phyloP scores from a whole-genome alignment of 208 protist genomes.

The Crithidia thermophila region DNA sequence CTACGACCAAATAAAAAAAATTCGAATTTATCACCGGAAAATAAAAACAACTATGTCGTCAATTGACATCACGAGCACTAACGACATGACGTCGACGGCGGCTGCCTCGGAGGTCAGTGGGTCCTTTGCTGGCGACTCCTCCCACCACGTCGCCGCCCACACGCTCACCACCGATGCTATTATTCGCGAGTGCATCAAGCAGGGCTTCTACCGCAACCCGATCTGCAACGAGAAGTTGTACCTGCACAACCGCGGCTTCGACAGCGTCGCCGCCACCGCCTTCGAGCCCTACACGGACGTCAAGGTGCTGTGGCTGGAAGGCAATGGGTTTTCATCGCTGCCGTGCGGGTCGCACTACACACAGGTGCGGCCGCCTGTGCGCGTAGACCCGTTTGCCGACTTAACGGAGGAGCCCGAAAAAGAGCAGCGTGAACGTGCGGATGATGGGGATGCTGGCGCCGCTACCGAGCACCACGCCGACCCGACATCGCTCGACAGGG shows the following conservation, averaged over 20 bases:
- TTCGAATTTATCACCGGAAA: not conserved
- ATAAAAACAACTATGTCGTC: slow-evolving; percentile 31
- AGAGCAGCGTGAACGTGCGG: not conserved
- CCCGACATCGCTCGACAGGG: not conserved
- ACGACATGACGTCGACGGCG: slow-evolving; percentile 52
- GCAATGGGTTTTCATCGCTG: slow-evolving; percentile 81
- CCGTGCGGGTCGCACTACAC: slow-evolving; percentile 55
- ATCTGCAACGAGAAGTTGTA: slow-evolving; percentile 95
- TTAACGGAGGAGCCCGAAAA: slow-evolving; percentile 19
- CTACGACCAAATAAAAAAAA: not conserved
- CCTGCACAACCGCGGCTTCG: slow-evolving; percentile 93
- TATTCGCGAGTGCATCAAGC: slow-evolving; percentile 84
- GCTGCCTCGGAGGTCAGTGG: slow-evolving; percentile 20
- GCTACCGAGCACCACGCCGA: slow-evolving; percentile 22
- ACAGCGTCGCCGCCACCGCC: slow-evolving; percentile 75
- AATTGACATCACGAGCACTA: slow-evolving; percentile 47
- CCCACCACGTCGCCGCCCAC: slow-evolving; percentile 2
- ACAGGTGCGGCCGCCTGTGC: slow-evolving; percentile 42
- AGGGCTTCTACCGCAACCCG: slow-evolving; percentile 90
- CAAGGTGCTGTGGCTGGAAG: slow-evolving; percentile 94
- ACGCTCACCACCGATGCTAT: slow-evolving; percentile 83
- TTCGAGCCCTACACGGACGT: slow-evolving; percentile 89
- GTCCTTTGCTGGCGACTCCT: slow-evolving; percentile 23
- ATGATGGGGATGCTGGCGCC: not conserved
- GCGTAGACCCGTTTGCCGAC: slow-evolving; percentile 33